Evolutionary conservation across 495 filamentous ascomycete species (phyloP).

Genomic region (Monascus purpureus): DNA sequence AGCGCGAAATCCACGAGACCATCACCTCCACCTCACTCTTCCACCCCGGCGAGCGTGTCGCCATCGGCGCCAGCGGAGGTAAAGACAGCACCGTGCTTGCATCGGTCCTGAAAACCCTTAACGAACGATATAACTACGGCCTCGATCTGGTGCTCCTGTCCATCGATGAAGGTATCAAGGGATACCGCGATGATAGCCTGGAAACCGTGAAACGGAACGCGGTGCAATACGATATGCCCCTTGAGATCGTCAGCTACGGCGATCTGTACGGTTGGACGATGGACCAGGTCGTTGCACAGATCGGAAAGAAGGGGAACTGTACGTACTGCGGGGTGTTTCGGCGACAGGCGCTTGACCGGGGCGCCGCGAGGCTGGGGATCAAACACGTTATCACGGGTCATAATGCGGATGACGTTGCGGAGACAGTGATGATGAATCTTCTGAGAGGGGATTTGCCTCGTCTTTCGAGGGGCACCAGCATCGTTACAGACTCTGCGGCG

Average conservation of each 20-base stretch:
- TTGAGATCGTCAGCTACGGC: conserved; percentile 83
- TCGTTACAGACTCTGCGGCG: conserved; percentile 62
- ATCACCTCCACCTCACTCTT: conserved; percentile 71
- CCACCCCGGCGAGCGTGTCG: conserved; percentile 68
- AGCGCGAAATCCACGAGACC: conserved; percentile 86
- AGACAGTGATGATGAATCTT: conserved; percentile 96
- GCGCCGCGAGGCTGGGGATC: conserved; percentile 75
- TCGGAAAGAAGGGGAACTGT: conserved; percentile 97
- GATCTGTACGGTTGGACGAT: conserved; percentile 99
- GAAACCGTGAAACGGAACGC: conserved; percentile 95
- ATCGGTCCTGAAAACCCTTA: conserved; percentile 85
- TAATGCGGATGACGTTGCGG: conserved; percentile 96
- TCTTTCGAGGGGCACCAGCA: conserved; percentile 78
- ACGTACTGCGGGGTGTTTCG: conserved; percentile 97
- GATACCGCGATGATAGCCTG: conserved; percentile 88
- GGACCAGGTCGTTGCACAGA: conserved; percentile 91
- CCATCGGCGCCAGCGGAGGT: conserved; percentile 91
- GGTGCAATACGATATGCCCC: conserved; percentile 73
- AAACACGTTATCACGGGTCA: conserved; percentile 94
- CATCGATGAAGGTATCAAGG: conserved; percentile 94
- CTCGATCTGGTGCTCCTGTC: conserved; percentile 75
- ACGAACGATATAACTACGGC: conserved; percentile 77
- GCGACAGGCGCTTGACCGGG: conserved; percentile 84
- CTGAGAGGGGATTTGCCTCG: conserved; percentile 81
- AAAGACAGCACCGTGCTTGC: conserved; percentile 97